Conservation (phyloP, 2,329 filamentous ascomycete species). For the Cladosporium sp. region DNA sequence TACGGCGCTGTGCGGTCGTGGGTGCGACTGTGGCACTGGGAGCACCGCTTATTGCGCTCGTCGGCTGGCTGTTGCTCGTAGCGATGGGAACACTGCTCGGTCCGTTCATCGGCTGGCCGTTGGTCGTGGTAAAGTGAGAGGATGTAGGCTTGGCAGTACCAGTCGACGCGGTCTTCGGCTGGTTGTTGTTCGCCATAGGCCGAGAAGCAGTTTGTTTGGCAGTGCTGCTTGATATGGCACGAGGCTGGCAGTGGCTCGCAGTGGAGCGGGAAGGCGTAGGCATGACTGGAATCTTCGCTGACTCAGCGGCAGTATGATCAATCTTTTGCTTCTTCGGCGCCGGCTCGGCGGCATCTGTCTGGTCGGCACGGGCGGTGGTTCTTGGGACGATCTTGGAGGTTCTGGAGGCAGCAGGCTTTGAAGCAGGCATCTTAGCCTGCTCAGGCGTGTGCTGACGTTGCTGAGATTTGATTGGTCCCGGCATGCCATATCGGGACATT, state of each 20-base stretch:
- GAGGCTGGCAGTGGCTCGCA: too few species aligned
- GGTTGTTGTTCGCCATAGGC: neutral
- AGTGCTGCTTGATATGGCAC: neutral
- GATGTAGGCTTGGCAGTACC: neutral
- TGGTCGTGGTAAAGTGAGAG: neutral
- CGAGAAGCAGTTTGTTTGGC: neutral
- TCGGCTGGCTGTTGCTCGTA: neutral
- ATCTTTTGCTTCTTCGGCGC: neutral
- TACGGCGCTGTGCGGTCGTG: neutral
- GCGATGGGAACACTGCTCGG: neutral
- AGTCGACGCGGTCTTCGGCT: neutral
- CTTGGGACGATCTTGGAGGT: neutral
- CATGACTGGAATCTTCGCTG: neutral
- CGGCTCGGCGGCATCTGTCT: neutral
- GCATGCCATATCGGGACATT: conserved; percentile 9
- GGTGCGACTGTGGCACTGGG: neutral
- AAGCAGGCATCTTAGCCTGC: neutral
- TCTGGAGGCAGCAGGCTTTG: neutral
- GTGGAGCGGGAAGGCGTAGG: neutral
- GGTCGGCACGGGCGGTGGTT: neutral
- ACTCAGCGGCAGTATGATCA: neutral
- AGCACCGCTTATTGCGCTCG: neutral
- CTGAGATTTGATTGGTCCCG: neutral
- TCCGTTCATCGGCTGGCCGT: neutral
- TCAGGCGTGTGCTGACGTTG: neutral